Evolutionary conservation across 2,329 filamentous ascomycete species (phyloP).

Genomic region (Neonectria magnoliae): DNA sequence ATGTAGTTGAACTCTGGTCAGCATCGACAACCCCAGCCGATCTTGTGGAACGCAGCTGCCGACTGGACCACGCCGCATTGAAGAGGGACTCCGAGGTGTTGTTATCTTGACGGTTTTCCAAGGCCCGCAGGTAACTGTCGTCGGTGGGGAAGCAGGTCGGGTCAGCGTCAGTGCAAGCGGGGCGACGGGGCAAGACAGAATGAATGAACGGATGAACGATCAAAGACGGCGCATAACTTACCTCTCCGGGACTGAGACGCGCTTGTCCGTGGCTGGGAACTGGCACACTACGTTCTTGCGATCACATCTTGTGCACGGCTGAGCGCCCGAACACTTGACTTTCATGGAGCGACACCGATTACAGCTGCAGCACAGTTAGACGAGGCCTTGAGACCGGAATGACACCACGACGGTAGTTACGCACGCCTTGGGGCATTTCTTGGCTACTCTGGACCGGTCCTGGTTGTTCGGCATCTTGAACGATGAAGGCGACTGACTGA

Average conservation of each 20-base stretch:
- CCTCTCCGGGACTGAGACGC: constrained; percentile 40
- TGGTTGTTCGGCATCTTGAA: constrained; percentile 28
- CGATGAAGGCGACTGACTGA: background rate
- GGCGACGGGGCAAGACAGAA: background rate
- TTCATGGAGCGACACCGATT: constrained; percentile 43
- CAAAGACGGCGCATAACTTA: background rate
- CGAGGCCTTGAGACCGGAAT: background rate
- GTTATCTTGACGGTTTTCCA: constrained; percentile 34
- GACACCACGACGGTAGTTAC: background rate
- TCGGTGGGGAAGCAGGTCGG: background rate
- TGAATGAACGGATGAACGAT: background rate
- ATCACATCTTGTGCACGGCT: constrained; percentile 39
- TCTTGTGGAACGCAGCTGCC: background rate
- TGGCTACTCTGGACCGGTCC: constrained; percentile 28
- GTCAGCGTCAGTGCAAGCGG: background rate
- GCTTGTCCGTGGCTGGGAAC: constrained; percentile 39
- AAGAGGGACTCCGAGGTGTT: background rate
- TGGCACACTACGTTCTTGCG: constrained; percentile 38
- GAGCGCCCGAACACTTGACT: constrained; percentile 40
- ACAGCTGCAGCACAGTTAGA: constrained; percentile 24
- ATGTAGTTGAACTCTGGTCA: background rate
- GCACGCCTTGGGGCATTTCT: constrained; percentile 41
- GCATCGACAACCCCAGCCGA: background rate
- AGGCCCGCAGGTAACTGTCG: constrained; percentile 36
- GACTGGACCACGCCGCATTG: background rate